Evolutionary conservation across 257 asterid species (phyloP).

Genomic region (Solanum piurae): DNA sequence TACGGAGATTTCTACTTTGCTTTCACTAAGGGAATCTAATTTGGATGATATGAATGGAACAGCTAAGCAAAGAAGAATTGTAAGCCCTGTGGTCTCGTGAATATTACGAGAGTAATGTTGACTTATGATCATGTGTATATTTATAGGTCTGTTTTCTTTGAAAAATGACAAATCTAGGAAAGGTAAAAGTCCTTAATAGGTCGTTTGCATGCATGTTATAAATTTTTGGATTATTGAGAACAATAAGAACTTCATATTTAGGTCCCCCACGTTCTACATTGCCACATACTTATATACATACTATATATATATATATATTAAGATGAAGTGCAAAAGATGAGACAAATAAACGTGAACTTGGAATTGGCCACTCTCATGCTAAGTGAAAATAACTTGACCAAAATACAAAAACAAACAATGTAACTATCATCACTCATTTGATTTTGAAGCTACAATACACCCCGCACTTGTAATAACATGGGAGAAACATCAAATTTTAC

Average conservation of each 20-base stretch:
- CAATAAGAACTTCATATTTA: background rate
- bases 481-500: background rate
- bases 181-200: background rate
- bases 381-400: background rate
- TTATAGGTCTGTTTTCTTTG: background rate
- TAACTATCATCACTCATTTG: background rate
- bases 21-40: background rate
- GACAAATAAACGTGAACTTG: slow-evolving; percentile 41
- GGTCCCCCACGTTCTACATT: slow-evolving; percentile 49
- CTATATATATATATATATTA: slow-evolving; percentile 13
- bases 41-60: background rate
- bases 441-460: background rate
- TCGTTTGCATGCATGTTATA: background rate
- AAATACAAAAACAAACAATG: background rate
- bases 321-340: slow-evolving; percentile 25
- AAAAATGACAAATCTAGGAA: background rate
- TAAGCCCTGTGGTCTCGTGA: background rate
- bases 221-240: background rate
- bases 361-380: slow-evolving; percentile 12
- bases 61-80: background rate
- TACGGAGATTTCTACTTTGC: background rate
- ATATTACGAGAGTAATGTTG: background rate
- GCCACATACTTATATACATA: slow-evolving; percentile 1
- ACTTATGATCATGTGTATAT: background rate
- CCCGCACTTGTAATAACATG: background rate